These are phyloP conservation scores for Aspergillus diversus DNA, from an alignment of 495 filamentous ascomycete genomes.

Conservation along the genomic window DNA sequence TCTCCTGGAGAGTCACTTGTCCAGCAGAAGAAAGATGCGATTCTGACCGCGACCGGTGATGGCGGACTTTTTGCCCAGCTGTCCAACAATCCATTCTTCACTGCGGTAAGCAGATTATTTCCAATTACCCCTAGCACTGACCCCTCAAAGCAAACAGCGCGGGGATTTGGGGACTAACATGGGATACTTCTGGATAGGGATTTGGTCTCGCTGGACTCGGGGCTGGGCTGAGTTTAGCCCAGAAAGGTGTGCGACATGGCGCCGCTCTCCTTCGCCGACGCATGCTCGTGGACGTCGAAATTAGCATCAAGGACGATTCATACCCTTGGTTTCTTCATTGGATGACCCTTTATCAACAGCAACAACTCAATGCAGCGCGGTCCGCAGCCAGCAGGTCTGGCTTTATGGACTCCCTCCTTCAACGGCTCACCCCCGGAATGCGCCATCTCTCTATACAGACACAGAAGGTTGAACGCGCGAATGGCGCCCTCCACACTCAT, in stretches of 20 bases:
- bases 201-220: conserved; percentile 89
- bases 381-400: conserved; percentile 43
- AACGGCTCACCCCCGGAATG: conserved; percentile 63
- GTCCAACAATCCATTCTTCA: conserved; percentile 70
- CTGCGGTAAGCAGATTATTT: conserved; percentile 50
- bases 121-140: too few species aligned
- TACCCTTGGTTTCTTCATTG: conserved; percentile 94
- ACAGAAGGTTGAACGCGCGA: conserved; percentile 58
- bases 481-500: conserved; percentile 71
- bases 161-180: too few species aligned
- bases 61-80: conserved; percentile 57
- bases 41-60: conserved; percentile 39
- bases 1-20: conserved; percentile 44
- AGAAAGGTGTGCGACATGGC: conserved; percentile 69
- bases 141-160: background rate
- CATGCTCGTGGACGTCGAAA: conserved; percentile 93
- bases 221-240: conserved; percentile 73
- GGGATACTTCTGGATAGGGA: conserved; percentile 44
- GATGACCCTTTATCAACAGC: conserved; percentile 81
- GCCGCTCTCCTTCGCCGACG: conserved; percentile 75
- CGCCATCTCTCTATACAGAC: conserved; percentile 74
- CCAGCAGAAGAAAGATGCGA: conserved; percentile 42
- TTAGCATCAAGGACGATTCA: conserved; percentile 87
- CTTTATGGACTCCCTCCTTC: conserved; percentile 55
- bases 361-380: conserved; percentile 49